A percentile compares a stretch with the other conserved stretches of the same genome.
Conservation (phyloP, 1,139 yeast genomes). For the Hemisphaericaspora lyxosophila region DNA sequence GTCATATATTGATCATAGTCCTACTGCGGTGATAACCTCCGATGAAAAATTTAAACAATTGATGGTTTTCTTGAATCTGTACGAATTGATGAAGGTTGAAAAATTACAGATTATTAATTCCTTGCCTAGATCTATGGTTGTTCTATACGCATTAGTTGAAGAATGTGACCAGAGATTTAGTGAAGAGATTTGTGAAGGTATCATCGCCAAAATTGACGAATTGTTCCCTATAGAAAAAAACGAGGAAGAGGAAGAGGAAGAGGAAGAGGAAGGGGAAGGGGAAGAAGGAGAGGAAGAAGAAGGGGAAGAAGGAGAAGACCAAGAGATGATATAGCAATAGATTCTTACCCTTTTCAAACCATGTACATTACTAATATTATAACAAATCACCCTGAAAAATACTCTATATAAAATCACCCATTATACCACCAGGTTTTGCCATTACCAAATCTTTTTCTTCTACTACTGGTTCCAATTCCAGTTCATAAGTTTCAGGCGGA, state of each 20-base stretch:
- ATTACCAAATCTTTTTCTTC: conserved; percentile 17
- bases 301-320: conserved; percentile 9
- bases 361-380: neutral
- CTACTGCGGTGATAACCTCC: conserved; percentile 42
- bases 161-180: conserved; percentile 85
- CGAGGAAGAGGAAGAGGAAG: conserved; percentile 36
- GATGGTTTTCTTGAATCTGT: conserved; percentile 51
- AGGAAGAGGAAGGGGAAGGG: conserved; percentile 22
- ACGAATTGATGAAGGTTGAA: conserved; percentile 75
- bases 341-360: neutral
- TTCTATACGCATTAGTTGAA: conserved; percentile 76
- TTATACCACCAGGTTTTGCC: conserved; percentile 17
- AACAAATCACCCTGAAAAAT: conserved; percentile 3
- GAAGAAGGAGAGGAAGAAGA: conserved; percentile 15
- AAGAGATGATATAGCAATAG: conserved; percentile 5
- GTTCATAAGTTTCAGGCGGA: conserved; percentile 4
- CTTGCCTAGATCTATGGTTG: conserved; percentile 78
- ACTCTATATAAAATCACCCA: conserved; percentile 27
- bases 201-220: conserved; percentile 50
- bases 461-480: conserved; percentile 6
- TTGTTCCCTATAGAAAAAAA: conserved; percentile 48
- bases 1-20: conserved; percentile 47
- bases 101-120: conserved; percentile 79
- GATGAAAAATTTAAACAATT: conserved; percentile 52
- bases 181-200: conserved; percentile 58